Percentiles rank a stretch among this genome's conserved stretches.
Conservation (phyloP, 192 early-diverging fungal genomes). For the Umbelopsis isabellina region DNA sequence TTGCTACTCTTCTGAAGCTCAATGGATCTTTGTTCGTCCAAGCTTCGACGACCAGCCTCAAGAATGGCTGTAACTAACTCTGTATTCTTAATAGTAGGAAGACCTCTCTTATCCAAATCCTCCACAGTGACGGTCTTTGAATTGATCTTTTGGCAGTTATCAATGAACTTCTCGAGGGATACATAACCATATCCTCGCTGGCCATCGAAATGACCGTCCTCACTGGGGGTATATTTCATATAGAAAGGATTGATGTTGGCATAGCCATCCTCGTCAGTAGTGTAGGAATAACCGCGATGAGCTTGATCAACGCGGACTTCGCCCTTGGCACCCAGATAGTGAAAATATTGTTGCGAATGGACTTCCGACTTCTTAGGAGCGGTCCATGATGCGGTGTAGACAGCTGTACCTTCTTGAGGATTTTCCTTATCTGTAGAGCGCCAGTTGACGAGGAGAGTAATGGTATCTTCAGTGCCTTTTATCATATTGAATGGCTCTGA, state of each 20-base stretch:
- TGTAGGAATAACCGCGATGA: slow-evolving; percentile 47
- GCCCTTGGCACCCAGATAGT: slow-evolving; percentile 47
- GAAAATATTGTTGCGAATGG: slow-evolving; percentile 49
- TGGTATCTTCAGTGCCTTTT: slow-evolving; percentile 50
- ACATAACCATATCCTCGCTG: slow-evolving; percentile 46
- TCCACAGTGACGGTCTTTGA: slow-evolving; percentile 18
- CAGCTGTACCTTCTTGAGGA: slow-evolving; percentile 37
- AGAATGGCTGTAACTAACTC: slow-evolving; percentile 46
- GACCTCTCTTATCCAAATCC: slow-evolving; percentile 33
- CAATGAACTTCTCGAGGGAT: slow-evolving; percentile 41
- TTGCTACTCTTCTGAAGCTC: slow-evolving; percentile 16
- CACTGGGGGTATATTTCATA: slow-evolving; percentile 51
- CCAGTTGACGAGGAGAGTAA: slow-evolving; percentile 45
- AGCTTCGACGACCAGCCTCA: slow-evolving; percentile 48
- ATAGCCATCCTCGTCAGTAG: slow-evolving; percentile 40
- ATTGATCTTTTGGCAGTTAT: slow-evolving; percentile 39
- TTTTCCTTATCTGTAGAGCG: slow-evolving; percentile 33
- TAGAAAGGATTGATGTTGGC: slow-evolving; percentile 43
- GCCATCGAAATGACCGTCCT: slow-evolving; percentile 44
- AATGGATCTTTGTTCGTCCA: slow-evolving; percentile 37
- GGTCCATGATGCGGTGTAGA: slow-evolving; percentile 53
- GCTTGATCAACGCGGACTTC: slow-evolving; percentile 50
- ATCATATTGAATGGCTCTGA: slow-evolving; percentile 34
- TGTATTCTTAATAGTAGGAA: slow-evolving; percentile 46
- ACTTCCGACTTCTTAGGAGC: slow-evolving; percentile 48